Evolutionary conservation across 208 protist genomes (phyloP), one percentile per base, ranked within the genome.

Genomic region (Angomonas deanei): DNA sequence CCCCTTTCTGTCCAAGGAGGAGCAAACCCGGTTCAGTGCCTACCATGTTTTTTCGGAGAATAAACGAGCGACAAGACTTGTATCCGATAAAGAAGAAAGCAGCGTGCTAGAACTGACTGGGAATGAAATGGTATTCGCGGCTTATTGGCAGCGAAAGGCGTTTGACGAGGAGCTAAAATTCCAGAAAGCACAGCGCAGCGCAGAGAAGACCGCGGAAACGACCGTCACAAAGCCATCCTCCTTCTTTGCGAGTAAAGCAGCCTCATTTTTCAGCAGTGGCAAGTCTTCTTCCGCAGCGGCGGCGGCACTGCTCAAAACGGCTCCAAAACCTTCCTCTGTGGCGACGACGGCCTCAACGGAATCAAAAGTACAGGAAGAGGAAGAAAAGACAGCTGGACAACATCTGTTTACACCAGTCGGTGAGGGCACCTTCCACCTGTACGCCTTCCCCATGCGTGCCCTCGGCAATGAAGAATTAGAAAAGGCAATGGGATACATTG

Each of bases 11-110:
- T 90, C 73, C 48, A 80, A 88, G 61, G 85, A 87, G 70, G 84
- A 94, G 61, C 72, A 80, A 46, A 86, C 78, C 17, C 82, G 88
- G 23, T 94, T 88, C 60, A 57, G 52, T 1, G 75, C 76, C 15
- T 94, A 94, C 55, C 71, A 87, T 56, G 65, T 91, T 32, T 82
- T 86, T 19, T 59, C 88, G 34, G 62, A 63, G 11, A 42, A 42
- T 42, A 15, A n/a, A 46, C 68, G 38, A 32, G 55, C 39, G 46
- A 67, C 28, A 55, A 82, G 19, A 23, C 49, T 17, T 11, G 56
- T 30, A 15, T 34, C 15, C 15, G 3, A 28, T 26, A 17, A 31
- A 36, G 30, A 23, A 42, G 8, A 0, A 66, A 30, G 67, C 28
- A 69, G 11, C 34, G 28, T 28, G 0, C 46, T 50, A 19, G 50